Evolutionary conservation across 495 filamentous ascomycete genomes (phyloP).

Genomic region (Gamarada debralockiae): DNA sequence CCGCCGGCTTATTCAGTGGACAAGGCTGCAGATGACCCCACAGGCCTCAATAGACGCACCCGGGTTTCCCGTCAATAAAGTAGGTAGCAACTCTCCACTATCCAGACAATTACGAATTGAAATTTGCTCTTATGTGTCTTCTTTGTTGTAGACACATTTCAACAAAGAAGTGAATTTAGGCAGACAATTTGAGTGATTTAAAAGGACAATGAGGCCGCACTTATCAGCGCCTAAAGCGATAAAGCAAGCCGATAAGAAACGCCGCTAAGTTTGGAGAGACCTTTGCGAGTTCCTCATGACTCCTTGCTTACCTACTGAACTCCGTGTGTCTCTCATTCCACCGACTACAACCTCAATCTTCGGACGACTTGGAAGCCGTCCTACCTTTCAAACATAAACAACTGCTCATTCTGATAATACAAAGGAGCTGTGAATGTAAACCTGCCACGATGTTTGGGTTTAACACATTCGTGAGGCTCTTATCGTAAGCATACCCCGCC

Average conservation of each 20-base stretch:
- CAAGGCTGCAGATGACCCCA: no score
- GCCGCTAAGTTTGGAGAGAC: neutral
- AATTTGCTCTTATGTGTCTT: neutral
- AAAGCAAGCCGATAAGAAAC: constrained; percentile 8
- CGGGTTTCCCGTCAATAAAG: no score
- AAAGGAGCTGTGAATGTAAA: neutral
- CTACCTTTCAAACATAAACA: neutral
- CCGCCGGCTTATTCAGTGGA: no score
- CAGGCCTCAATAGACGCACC: no score
- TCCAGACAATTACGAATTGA: no score
- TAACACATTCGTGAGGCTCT: constrained; percentile 71
- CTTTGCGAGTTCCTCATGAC: neutral
- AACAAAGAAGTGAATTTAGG: neutral
- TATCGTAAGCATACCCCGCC: constrained; percentile 59
- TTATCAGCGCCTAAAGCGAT: neutral
- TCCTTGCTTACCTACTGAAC: neutral
- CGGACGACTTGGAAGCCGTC: neutral
- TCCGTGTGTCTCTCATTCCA: neutral
- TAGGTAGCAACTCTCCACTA: no score
- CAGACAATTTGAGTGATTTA: neutral
- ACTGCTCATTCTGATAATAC: neutral
- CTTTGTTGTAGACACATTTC: neutral
- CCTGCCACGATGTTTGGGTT: constrained; percentile 64
- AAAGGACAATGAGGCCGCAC: neutral
- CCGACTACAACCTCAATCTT: neutral